These are phyloP conservation scores for Dillenia turbinata DNA, from an alignment of 164 flowering plant genomes.

Conservation along the genomic window DNA sequence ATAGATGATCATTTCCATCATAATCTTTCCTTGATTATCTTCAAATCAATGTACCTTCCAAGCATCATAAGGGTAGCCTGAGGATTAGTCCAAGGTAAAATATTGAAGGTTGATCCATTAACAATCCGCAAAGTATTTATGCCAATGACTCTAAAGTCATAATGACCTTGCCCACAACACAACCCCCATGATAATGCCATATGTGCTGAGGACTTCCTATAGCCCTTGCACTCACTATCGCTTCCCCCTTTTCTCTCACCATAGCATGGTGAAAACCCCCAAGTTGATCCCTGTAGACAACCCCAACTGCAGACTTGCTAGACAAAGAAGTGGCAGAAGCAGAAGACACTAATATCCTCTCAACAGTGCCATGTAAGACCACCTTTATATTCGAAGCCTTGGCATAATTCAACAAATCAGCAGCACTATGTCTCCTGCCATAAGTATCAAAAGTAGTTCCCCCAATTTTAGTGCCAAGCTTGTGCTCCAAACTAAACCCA, in stretches of 20 bases:
- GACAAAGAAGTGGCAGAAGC: slow-evolving; percentile 11
- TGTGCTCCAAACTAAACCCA: slow-evolving; percentile 57
- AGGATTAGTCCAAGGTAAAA: slow-evolving; percentile 94
- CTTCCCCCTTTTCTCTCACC: slow-evolving; percentile 56
- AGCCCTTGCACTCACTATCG: slow-evolving; percentile 73
- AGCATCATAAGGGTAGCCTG: too few species aligned
- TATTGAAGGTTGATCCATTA: slow-evolving; percentile 67
- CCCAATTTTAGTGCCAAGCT: slow-evolving; percentile 73
- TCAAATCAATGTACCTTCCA: too few species aligned
- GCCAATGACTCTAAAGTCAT: slow-evolving; percentile 46
- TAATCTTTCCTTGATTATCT: too few species aligned
- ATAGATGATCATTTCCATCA: too few species aligned
- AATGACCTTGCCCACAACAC: slow-evolving; percentile 75
- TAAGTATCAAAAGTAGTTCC: too few species aligned
- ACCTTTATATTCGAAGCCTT: slow-evolving; percentile 42
- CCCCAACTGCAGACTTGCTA: slow-evolving; percentile 4
- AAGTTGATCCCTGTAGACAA: slow-evolving; percentile 45
- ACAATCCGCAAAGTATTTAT: slow-evolving; percentile 57
- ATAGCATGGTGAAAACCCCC: slow-evolving; percentile 73
- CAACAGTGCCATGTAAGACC: slow-evolving; percentile 59
- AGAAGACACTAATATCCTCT: slow-evolving; percentile 48
- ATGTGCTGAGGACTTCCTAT: slow-evolving; percentile 88
- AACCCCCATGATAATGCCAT: slow-evolving; percentile 98
- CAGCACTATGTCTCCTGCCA: slow-evolving; percentile 68
- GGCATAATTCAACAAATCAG: slow-evolving; percentile 57